A percentile compares a stretch with the other conserved stretches of the same genome.
These are phyloP conservation scores for Clonostachys chloroleuca DNA, from an alignment of 2,329 filamentous ascomycete genomes.

Conservation along the genomic window DNA sequence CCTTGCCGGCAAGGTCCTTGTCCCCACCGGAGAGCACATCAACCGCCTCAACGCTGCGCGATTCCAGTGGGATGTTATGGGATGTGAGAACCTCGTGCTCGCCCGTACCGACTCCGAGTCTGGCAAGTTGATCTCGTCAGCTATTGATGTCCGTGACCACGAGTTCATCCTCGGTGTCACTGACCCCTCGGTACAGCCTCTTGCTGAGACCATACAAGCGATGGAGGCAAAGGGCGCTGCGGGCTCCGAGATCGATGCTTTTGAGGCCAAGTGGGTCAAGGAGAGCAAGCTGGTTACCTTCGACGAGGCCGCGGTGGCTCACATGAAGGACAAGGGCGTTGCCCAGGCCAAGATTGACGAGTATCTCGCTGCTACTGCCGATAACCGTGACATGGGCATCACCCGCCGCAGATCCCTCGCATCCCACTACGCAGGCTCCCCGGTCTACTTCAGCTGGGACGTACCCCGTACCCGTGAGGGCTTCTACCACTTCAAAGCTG, in stretches of 20 bases:
- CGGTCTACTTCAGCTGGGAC: constrained; percentile 85
- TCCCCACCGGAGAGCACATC: constrained; percentile 92
- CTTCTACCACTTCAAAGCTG: constrained; percentile 85
- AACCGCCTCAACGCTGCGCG: constrained; percentile 87
- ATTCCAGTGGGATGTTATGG: constrained; percentile 99
- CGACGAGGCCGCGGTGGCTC: constrained; percentile 80
- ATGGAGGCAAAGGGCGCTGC: constrained; percentile 82
- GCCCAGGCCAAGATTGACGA: constrained; percentile 58
- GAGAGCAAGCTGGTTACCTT: constrained; percentile 81
- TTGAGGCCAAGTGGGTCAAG: constrained; percentile 86
- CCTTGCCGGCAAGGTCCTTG: constrained; percentile 90
- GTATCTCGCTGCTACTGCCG: constrained; percentile 59
- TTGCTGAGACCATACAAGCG: constrained; percentile 82
- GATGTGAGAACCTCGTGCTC: constrained; percentile 88
- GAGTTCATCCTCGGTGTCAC: constrained; percentile 92
- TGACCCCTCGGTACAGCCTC: constrained; percentile 67
- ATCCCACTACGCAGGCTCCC: constrained; percentile 57
- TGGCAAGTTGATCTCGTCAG: constrained; percentile 82
- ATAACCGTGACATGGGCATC: constrained; percentile 72
- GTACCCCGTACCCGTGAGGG: constrained; percentile 90
- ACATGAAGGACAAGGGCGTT: constrained; percentile 65
- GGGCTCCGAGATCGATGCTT: constrained; percentile 77
- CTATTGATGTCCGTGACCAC: constrained; percentile 91
- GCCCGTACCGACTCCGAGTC: constrained; percentile 95
- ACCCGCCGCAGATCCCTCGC: constrained; percentile 72